Evolutionary conservation across 2,329 filamentous ascomycete genomes (phyloP), one percentile per base, ranked within the genome.

Genomic region (Reticulascus tulasneorum): DNA sequence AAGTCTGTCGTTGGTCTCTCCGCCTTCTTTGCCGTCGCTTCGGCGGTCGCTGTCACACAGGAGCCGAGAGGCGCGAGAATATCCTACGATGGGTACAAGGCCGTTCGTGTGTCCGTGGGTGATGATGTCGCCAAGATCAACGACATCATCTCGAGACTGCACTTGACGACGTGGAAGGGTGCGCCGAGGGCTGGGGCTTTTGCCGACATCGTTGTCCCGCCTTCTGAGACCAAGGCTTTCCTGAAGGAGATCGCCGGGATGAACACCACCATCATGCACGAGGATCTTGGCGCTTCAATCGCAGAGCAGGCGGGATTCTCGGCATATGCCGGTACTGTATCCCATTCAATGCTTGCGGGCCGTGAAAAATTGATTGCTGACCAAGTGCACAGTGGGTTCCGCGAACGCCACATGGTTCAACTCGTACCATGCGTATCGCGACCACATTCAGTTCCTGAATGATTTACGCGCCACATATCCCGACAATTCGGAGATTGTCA

Each of bases 51-150:
- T n/a, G 26, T 42, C 19, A n/a, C n/a, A n/a, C n/a, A n/a, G n/a
- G n/a, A n/a, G n/a, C n/a, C n/a, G n/a, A n/a, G n/a, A n/a, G n/a
- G n/a, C n/a, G 42, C 36, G 9, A 33, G 33, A 23, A 53, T 64
- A 9, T 60, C 59, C 2, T 72, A 71, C 39, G 54, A 63, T 35
- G 66, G 67, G 10, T 66, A 63, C 54, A 67, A 67, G 45, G 66
- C 66, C 23, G 60, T 64, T 36, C 64, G 66, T 9, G 49, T 70
- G n/a, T 50, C 59, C 7, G 58, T 63, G 23, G 53, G 54, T 13
- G 43, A 57, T 27, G 47, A 62, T 31, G 52, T 53, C 15, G 49
- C 47, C 37, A 48, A 48, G 15, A 46, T 67, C 33, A 55, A 56
- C 40, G 41, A 47, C n/a, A 50, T 64, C 38, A 47, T 64, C 29